Base-by-base conservation (phyloP, 192 early-diverging fungal species). In the Obelidium mucronatum region DNA sequence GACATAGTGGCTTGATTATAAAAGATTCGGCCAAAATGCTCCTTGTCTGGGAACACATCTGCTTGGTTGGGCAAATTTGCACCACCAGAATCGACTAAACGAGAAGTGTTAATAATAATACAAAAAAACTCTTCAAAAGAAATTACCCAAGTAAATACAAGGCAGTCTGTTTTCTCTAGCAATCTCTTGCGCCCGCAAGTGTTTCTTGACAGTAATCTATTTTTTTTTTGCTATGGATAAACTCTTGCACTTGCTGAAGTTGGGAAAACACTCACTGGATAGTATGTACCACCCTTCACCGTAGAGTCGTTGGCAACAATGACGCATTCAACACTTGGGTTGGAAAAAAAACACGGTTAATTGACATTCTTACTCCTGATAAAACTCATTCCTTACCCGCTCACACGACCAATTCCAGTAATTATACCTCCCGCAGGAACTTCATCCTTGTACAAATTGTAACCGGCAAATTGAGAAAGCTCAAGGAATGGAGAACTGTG, bases 221-320 rank as follows among this genome's bases (percentile, higher is more conserved):
- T 37, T 52, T 37, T 30, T 39, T 24, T 30, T 72, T 48, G 44
- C 6, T 44, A 15, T 48, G 44, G 44, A 48, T 6, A 15, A 48
- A 48, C 44, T 44, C 71, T 22, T 37, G 28, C 36, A n/a, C 11
- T 11, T 17, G 37, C 64, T 58, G 4, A 24, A 30, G n/a, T 22
- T 11, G 34, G 13, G 22, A 53, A 24, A 26, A 33, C 40, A 22
- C 74, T 28, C 62, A 91, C 90, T 68, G 97, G 97, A 75, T 95
- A 98, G 85, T 98, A 98, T 52, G 95, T 93, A 66, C 97, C 97
- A 77, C 97, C 97, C 85, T 98, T 98, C 65, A 98, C 97, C 0
- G 97, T 98, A 2, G 95, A 92, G 81, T 98, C 85, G 83, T 98
- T 98, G 22, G 97, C 96, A 28, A 98, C 94, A 62, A 98, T 91